Evolutionary conservation across 1,139 yeast genomes (phyloP).

Genomic region (Pichia sp.): DNA sequence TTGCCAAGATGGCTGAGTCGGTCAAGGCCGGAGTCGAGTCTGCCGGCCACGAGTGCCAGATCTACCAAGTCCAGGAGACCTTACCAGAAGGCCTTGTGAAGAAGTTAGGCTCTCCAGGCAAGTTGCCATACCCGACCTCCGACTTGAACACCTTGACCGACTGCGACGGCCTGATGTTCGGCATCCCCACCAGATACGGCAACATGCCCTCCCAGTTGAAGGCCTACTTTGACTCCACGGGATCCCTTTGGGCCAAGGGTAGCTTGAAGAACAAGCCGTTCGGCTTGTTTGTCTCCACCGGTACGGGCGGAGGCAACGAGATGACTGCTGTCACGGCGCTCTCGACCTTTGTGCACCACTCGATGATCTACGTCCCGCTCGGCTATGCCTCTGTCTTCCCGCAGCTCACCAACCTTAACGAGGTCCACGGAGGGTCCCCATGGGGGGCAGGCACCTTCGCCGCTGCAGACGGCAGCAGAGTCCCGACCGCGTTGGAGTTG

Average conservation of each 20-base stretch:
- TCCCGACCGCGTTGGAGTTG: conserved; percentile 61
- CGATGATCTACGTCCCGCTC: conserved; percentile 73
- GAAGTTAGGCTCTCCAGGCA: conserved; percentile 62
- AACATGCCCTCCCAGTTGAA: conserved; percentile 78
- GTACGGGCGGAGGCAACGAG: conserved; percentile 87
- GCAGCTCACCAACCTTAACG: conserved; percentile 54
- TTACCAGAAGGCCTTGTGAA: conserved; percentile 56
- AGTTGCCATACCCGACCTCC: conserved; percentile 63
- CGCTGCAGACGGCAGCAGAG: conserved; percentile 75
- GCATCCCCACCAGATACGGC: conserved; percentile 83
- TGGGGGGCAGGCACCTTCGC: conserved; percentile 90
- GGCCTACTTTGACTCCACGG: conserved; percentile 78
- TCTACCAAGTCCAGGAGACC: conserved; percentile 79
- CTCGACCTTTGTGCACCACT: conserved; percentile 73
- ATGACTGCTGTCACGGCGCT: conserved; percentile 59
- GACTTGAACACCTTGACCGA: conserved; percentile 50
- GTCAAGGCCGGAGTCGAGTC: conserved; percentile 64
- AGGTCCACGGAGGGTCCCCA: conserved; percentile 78
- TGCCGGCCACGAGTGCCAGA: conserved; percentile 67
- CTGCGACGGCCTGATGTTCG: conserved; percentile 75
- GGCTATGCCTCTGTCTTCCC: conserved; percentile 67
- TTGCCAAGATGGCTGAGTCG: conserved; percentile 61
- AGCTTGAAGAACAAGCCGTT: conserved; percentile 71
- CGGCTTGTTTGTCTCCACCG: conserved; percentile 74
- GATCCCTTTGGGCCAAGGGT: conserved; percentile 79